phyloP scores from a whole-genome alignment of 2,329 filamentous ascomycete species.

The Arthroderma sp. region DNA sequence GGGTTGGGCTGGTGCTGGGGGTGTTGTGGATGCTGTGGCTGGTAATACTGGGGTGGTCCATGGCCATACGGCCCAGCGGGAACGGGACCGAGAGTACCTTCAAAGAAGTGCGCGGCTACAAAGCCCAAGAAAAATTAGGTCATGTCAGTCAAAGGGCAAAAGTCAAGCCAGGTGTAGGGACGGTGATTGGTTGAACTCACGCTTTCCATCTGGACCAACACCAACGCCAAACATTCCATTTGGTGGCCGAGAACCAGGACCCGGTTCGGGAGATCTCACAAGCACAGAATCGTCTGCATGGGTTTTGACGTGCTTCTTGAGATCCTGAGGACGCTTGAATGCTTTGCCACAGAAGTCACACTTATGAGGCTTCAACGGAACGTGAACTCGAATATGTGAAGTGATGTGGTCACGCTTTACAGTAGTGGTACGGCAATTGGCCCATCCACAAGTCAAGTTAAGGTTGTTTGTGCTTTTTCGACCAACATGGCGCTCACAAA shows the following conservation, averaged over 20 bases:
- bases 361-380: conserved; percentile 98
- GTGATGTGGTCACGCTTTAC: conserved; percentile 99
- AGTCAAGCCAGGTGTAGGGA: neutral
- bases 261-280: conserved; percentile 50
- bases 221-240: conserved; percentile 27
- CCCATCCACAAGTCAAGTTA: conserved; percentile 95
- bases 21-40: conserved; percentile 36
- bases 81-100: conserved; percentile 37
- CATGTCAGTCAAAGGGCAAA: conserved; percentile 8
- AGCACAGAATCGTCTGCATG: conserved; percentile 88
- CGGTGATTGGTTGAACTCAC: conserved; percentile 13
- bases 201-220: conserved; percentile 21
- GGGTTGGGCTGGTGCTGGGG: conserved; percentile 40
- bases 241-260: conserved; percentile 30
- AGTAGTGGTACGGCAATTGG: conserved; percentile 85
- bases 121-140: too few relatives aligned
- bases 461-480: conserved; percentile 99
- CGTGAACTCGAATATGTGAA: conserved; percentile 94
- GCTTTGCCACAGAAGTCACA: conserved; percentile 98
- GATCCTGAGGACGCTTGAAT: conserved; percentile 95
- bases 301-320: conserved; percentile 99
- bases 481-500: conserved; percentile 95
- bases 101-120: conserved; percentile 43
- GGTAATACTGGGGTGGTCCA: conserved; percentile 38
- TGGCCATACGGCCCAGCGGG: conserved; percentile 27